These are phyloP conservation scores for Eucalyptus erythrocorys DNA, from an alignment of 345 rosid species.

Conservation along the genomic window DNA sequence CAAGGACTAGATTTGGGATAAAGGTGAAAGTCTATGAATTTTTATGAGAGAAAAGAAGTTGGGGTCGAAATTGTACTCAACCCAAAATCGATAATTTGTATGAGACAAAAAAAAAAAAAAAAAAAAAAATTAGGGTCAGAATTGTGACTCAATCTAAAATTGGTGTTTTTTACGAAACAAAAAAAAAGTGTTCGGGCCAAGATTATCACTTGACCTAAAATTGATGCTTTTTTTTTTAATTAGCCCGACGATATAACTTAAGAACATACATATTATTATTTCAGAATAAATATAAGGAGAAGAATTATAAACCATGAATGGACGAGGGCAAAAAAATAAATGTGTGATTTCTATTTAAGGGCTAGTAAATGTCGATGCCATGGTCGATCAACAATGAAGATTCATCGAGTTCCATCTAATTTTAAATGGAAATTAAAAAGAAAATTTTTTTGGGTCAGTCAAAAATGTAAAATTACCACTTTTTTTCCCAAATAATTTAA, in stretches of 20 bases:
- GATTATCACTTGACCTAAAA: too few species aligned
- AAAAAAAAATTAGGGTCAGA: too few species aligned
- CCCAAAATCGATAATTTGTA: too few species aligned
- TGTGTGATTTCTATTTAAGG: not conserved
- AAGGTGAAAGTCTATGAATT: too few species aligned
- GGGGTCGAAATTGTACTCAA: too few species aligned
- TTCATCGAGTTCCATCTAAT: not conserved
- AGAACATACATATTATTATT: not conserved
- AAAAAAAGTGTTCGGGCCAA: accelerated
- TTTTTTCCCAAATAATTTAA: not conserved
- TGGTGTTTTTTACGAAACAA: too few species aligned
- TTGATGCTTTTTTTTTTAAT: too few species aligned
- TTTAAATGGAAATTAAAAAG: not conserved
- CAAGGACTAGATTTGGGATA: accelerated
- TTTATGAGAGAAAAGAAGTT: too few species aligned
- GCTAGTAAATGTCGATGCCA: not conserved
- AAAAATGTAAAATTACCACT: not conserved
- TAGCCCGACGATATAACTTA: too few species aligned
- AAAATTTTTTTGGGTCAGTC: accelerated
- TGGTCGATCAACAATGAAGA: not conserved
- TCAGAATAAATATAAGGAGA: not conserved
- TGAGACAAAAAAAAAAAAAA: too few species aligned
- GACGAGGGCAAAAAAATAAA: not conserved
- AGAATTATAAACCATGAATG: not conserved
- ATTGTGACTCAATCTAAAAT: too few species aligned